Conservation (phyloP, 352 stramenopile genomes). For the Phytophthora aleatoria region DNA sequence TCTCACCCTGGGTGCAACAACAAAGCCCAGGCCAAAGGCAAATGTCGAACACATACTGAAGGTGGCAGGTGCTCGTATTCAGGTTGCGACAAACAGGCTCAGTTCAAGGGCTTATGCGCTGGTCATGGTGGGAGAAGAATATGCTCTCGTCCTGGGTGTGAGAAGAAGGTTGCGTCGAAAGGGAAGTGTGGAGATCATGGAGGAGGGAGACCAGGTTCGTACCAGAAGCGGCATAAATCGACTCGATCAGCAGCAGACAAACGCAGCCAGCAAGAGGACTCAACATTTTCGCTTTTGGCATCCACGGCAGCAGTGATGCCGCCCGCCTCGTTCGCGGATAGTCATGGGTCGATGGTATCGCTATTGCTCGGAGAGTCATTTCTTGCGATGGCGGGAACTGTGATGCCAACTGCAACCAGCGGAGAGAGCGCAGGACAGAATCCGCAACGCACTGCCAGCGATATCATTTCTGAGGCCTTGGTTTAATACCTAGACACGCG, state of each 20-base stretch:
- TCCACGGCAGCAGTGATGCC: neutral
- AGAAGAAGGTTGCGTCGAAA: slow-evolving; percentile 20
- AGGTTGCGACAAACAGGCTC: slow-evolving; percentile 21
- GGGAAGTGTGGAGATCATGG: slow-evolving; percentile 22
- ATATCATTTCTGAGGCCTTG: slow-evolving; percentile 6
- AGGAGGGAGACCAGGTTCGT: slow-evolving; percentile 7
- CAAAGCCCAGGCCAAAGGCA: slow-evolving; percentile 22
- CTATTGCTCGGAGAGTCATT: neutral
- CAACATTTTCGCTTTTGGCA: neutral
- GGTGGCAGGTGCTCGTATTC: slow-evolving; percentile 12
- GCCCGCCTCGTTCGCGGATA: neutral
- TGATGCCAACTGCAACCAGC: neutral
- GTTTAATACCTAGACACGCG: neutral
- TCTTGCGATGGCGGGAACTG: neutral
- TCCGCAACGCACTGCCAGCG: neutral
- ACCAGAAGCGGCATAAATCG: neutral
- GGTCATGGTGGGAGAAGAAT: slow-evolving; percentile 21
- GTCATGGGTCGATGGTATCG: slow-evolving; percentile 7
- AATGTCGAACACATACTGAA: slow-evolving; percentile 19
- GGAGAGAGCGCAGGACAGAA: neutral
- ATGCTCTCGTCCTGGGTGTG: slow-evolving; percentile 14
- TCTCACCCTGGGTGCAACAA: slow-evolving; percentile 9
- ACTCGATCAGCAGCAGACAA: neutral
- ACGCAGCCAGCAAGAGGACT: neutral
- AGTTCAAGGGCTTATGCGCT: slow-evolving; percentile 25